These are phyloP conservation scores for Termitomyces sp. DNA, from an alignment of 1,284 basidiomycete species.

Conservation along the genomic window DNA sequence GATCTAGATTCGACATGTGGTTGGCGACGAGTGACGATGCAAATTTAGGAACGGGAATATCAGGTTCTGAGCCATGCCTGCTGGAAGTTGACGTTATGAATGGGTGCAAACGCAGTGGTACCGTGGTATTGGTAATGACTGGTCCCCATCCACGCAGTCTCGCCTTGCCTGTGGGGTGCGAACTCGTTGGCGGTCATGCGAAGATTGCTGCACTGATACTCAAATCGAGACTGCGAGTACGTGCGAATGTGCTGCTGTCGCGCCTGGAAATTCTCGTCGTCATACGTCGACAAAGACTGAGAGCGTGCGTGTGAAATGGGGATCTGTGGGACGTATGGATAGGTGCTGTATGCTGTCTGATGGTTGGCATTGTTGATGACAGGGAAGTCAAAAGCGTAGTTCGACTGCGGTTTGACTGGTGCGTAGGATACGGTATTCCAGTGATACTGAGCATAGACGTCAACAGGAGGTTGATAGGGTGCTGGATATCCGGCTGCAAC, in stretches of 20 bases:
- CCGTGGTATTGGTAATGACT: slow-evolving; percentile 38
- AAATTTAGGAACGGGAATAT: slow-evolving; percentile 23
- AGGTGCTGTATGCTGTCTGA: slow-evolving; percentile 37
- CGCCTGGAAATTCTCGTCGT: slow-evolving; percentile 42
- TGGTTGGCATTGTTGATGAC: slow-evolving; percentile 25
- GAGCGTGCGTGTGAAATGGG: slow-evolving; percentile 47
- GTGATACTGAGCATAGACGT: slow-evolving; percentile 31
- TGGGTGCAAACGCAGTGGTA: slow-evolving; percentile 36
- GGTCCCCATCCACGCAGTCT: slow-evolving; percentile 39
- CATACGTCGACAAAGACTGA: slow-evolving; percentile 51
- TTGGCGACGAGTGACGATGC: slow-evolving; percentile 3
- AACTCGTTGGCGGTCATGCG: slow-evolving; percentile 40
- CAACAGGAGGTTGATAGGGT: slow-evolving; percentile 29
- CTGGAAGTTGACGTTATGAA: slow-evolving; percentile 37
- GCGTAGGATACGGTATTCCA: slow-evolving; percentile 38
- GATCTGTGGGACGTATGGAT: slow-evolving; percentile 37
- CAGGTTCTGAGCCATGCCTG: slow-evolving; percentile 50
- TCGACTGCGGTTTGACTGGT: slow-evolving; percentile 32
- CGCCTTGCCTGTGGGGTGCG: slow-evolving; percentile 30
- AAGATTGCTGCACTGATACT: slow-evolving; percentile 45
- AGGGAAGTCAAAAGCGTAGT: slow-evolving; percentile 34
- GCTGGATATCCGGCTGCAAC: slow-evolving; percentile 23
- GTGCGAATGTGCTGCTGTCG: slow-evolving; percentile 56
- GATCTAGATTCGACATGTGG: slow-evolving; percentile 16
- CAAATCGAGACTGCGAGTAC: slow-evolving; percentile 54